phyloP scores from a whole-genome alignment of 495 filamentous ascomycete species.

The Amorphotheca resinae region DNA sequence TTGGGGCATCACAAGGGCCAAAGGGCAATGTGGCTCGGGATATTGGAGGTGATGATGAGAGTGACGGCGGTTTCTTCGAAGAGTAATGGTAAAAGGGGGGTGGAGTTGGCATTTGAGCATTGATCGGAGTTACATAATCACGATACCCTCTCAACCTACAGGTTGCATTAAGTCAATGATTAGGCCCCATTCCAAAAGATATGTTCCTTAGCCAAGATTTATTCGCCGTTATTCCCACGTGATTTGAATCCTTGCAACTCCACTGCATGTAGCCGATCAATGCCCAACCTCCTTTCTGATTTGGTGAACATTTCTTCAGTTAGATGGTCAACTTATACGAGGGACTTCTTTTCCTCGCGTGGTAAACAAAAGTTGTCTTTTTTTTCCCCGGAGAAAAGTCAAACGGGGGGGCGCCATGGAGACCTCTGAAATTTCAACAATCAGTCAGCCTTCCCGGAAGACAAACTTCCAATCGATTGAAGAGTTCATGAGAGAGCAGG shows the following conservation, averaged over 20 bases:
- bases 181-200: neutral
- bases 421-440: constrained; percentile 3
- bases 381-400: too few relatives aligned
- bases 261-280: too few relatives aligned
- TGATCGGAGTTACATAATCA: neutral
- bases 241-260: too few relatives aligned
- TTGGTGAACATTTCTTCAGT: too few relatives aligned
- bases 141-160: constrained; percentile 12
- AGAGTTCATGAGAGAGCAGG: constrained; percentile 8
- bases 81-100: neutral
- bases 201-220: too few relatives aligned
- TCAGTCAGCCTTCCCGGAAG: neutral
- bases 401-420: too few relatives aligned
- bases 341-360: too few relatives aligned
- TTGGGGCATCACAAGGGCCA: constrained; percentile 10
- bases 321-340: too few relatives aligned
- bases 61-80: constrained; percentile 21
- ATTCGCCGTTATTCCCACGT: too few relatives aligned
- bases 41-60: constrained; percentile 10
- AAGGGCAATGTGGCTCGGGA: neutral
- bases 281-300: too few relatives aligned
- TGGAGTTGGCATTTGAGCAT: too few relatives aligned
- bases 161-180: neutral
- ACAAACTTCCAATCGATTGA: constrained; percentile 1
- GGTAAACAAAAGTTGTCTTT: too few relatives aligned